Percentiles rank a stretch among this genome's conserved stretches.
phyloP scores from a whole-genome alignment of 1,284 basidiomycete genomes.

The Abortiporus biennis region DNA sequence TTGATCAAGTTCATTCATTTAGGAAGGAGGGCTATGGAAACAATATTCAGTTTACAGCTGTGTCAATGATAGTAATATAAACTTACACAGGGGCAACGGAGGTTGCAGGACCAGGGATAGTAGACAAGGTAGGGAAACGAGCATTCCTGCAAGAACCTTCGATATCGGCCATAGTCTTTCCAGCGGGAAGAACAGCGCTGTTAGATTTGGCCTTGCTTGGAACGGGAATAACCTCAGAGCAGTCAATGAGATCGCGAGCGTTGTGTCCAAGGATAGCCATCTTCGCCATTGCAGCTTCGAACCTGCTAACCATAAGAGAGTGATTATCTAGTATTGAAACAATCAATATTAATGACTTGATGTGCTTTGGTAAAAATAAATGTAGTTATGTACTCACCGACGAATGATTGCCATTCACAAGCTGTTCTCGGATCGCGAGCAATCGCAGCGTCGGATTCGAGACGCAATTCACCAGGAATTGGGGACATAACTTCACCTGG shows the following conservation, averaged over 20 bases:
- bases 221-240: conserved; percentile 23
- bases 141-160: conserved; percentile 14
- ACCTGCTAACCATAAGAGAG: conserved; percentile 22
- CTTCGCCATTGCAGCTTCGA: conserved; percentile 26
- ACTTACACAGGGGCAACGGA: conserved; percentile 18
- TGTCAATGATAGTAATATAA: not conserved
- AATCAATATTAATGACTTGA: not conserved
- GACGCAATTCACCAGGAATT: conserved; percentile 30
- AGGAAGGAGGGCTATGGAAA: conserved; percentile 1
- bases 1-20: too few species aligned
- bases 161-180: conserved; percentile 25
- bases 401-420: conserved; percentile 21
- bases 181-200: conserved; percentile 28
- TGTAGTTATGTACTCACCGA: conserved; percentile 6
- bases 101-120: conserved; percentile 15
- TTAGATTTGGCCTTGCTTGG: conserved; percentile 20
- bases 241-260: conserved; percentile 15
- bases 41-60: not conserved
- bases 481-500: conserved; percentile 30
- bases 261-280: conserved; percentile 24
- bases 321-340: conserved; percentile 16
- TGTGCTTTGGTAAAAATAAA: not conserved
- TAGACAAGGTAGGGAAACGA: not conserved
- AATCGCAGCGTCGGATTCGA: conserved; percentile 31
- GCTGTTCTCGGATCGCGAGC: conserved; percentile 27